Conservation (phyloP, 768 basidiomycete genomes). For the Pulveroboletus sp. region DNA sequence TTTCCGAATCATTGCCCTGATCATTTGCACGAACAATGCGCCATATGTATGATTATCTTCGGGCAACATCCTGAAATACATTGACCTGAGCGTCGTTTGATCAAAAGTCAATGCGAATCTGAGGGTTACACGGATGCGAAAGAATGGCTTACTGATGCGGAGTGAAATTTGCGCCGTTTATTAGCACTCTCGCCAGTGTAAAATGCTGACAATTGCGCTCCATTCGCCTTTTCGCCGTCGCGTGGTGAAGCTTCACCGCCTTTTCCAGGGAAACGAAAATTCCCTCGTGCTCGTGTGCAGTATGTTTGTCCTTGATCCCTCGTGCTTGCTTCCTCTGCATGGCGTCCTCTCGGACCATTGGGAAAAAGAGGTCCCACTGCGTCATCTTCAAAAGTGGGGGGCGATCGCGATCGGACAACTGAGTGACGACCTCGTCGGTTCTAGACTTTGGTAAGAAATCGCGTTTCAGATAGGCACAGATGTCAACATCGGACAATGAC, state of each 20-base stretch:
- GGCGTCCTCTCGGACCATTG: not conserved
- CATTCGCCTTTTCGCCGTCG: not conserved
- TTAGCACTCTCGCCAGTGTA: not conserved
- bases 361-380: not conserved
- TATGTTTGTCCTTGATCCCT: not conserved
- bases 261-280: not conserved
- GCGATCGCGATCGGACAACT: not conserved
- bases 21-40: not conserved
- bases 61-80: no score
- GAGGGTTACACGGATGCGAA: no score
- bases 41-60: no score
- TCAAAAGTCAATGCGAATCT: no score
- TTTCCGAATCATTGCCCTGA: not conserved
- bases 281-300: not conserved
- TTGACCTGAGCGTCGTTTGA: no score
- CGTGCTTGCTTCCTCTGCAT: not conserved
- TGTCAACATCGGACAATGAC: not conserved
- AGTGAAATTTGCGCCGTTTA: not conserved
- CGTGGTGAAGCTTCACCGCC: not conserved
- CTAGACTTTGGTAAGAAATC: not conserved
- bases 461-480: not conserved
- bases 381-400: conserved; percentile 4
- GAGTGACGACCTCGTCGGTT: not conserved
- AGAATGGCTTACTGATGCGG: conserved; percentile 1
- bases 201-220: not conserved